Percentiles rank a stretch among this genome's conserved stretches.
Evolutionary conservation across 768 basidiomycete genomes (phyloP).

Genomic region (Dendrothele bispora): DNA sequence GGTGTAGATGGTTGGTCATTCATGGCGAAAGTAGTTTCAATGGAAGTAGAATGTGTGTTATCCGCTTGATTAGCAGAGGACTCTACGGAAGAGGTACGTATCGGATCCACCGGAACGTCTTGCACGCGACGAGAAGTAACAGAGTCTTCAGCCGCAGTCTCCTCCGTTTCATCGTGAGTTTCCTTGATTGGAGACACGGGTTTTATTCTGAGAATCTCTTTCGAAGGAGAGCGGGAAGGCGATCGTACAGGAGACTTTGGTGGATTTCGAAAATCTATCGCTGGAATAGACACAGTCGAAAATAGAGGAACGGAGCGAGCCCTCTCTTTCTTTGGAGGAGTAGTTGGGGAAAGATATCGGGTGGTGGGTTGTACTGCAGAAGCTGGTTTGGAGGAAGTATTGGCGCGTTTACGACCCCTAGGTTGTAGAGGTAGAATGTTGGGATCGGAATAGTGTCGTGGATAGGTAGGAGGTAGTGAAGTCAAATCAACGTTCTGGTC

Average conservation of each 20-base stretch:
- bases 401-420: not conserved
- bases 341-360: conserved; percentile 1
- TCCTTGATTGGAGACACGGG: no score
- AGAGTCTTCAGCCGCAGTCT: no score
- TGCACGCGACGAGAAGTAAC: no score
- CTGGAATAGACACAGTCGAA: not conserved
- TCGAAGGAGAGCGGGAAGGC: not conserved
- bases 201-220: not conserved
- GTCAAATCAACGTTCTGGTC: not conserved
- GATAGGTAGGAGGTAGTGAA: not conserved
- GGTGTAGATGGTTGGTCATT: not conserved
- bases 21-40: no score
- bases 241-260: conserved; percentile 1
- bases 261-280: conserved; percentile 1
- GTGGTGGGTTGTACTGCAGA: conserved; percentile 1
- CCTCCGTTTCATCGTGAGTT: no score
- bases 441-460: conserved; percentile 5
- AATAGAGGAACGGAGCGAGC: conserved; percentile 2
- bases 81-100: not conserved
- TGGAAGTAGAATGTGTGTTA: no score
- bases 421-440: not conserved
- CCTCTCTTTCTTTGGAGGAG: conserved; percentile 1
- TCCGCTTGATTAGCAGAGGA: no score
- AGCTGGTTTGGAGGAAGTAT: conserved; percentile 1
- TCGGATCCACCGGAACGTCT: not conserved